Conservation (phyloP, 2,329 filamentous ascomycete genomes). For the Cordyceps sp. region DNA sequence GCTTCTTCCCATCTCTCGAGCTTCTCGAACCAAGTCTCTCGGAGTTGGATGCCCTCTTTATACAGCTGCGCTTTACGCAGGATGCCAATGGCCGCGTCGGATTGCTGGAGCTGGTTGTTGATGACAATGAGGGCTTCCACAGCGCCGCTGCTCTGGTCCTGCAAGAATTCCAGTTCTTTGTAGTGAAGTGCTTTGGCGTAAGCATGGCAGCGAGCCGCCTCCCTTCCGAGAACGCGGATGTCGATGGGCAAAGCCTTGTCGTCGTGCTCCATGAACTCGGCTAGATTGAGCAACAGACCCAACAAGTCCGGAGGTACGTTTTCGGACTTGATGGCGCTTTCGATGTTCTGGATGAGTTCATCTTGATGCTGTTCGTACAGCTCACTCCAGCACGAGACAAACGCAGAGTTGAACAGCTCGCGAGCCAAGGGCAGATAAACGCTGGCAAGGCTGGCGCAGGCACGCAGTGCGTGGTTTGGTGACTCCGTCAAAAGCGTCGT, state of each 20-base stretch:
- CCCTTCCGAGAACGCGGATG: slow-evolving; percentile 82
- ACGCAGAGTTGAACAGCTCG: slow-evolving; percentile 95
- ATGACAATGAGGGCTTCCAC: slow-evolving; percentile 97
- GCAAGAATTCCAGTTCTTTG: slow-evolving; percentile 95
- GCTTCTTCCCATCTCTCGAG: slow-evolving; percentile 97
- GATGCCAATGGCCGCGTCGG: slow-evolving; percentile 95
- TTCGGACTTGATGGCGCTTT: slow-evolving; percentile 85
- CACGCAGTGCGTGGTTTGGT: slow-evolving; percentile 84
- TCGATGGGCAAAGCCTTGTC: slow-evolving; percentile 97
- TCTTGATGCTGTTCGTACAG: slow-evolving; percentile 95
- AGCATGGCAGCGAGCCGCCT: slow-evolving; percentile 91
- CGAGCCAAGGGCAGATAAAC: slow-evolving; percentile 83
- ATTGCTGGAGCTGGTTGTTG: slow-evolving; percentile 98
- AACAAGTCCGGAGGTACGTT: slow-evolving; percentile 93
- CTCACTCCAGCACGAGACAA: slow-evolving; percentile 98
- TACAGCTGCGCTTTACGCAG: slow-evolving; percentile 90
- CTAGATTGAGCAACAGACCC: slow-evolving; percentile 84
- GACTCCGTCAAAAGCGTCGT: slow-evolving; percentile 90
- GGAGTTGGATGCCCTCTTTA: slow-evolving; percentile 79
- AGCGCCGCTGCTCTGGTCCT: slow-evolving; percentile 88
- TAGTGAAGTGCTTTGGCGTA: slow-evolving; percentile 98
- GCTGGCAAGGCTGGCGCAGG: slow-evolving; percentile 80
- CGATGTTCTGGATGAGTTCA: slow-evolving; percentile 87
- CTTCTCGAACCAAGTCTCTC: slow-evolving; percentile 99
- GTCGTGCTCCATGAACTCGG: slow-evolving; percentile 99